Evolutionary conservation across 352 stramenopile genomes (phyloP), one percentile per base, ranked within the genome.

Genomic region (Globisporangium paddicum): DNA sequence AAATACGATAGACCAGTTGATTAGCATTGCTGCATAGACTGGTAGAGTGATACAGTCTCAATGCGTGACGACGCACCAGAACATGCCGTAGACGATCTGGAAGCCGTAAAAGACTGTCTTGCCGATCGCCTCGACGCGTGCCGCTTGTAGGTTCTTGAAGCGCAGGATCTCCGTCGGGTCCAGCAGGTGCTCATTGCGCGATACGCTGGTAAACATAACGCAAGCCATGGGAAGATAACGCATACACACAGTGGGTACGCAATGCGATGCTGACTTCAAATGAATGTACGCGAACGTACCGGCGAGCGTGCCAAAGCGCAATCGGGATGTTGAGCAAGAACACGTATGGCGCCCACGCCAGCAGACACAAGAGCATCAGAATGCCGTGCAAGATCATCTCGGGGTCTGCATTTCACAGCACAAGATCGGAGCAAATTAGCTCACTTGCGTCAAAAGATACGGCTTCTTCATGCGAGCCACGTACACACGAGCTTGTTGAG

Each of bases 31-130:
- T 26, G n/a, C n/a, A n/a, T 32, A 32, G 6, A 32, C 28, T 32
- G 28, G 28, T 32, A 32, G 28, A 32, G 28, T 7, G 3, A 7
- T 45, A 54, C 30, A 35, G 11, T 0, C 19, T 18, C 19, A 32
- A 26, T 42, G 16, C 11, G 46, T 19, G 23, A 18, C 34, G 42
- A 74, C 73, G 68, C 55, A 94, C 84, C 85, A 95, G 66, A 89
- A 95, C 85, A 95, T 95, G 77, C 79, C 85, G 68, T 95, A 95
- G 59, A 95, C 76, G 60, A 95, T 95, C 66, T 92, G 85, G 38
- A 95, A 71, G 13, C 85, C 85, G 56, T 91, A 95, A 46, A 95
- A 95, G 11, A 95, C 76, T 14, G 82, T 95, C 67, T 87, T 93
- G 30, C 73, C 73, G 62, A 95, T 95, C 19, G 85, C 81, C 66